Evolutionary conservation across 2,329 filamentous ascomycete genomes (phyloP).

Genomic region (Cercospora zeina): DNA sequence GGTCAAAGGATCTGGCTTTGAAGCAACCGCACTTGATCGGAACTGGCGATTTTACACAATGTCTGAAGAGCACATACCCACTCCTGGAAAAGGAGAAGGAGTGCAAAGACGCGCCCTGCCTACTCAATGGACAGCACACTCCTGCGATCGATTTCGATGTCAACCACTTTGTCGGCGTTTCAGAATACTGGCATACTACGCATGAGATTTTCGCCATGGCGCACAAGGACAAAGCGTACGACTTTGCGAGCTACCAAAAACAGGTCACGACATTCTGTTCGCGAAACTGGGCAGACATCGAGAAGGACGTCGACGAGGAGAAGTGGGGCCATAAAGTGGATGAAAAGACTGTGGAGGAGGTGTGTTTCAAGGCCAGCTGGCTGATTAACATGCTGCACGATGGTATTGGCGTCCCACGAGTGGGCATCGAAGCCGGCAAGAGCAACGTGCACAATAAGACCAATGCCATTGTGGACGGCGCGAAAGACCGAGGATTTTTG

Average conservation of each 20-base stretch:
- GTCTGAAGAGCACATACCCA: constrained; percentile 77
- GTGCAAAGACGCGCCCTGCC: constrained; percentile 78
- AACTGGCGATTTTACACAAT: constrained; percentile 84
- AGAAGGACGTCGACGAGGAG: constrained; percentile 62
- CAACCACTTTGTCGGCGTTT: constrained; percentile 96
- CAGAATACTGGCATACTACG: constrained; percentile 98
- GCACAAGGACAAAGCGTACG: constrained; percentile 77
- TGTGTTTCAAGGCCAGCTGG: constrained; percentile 98
- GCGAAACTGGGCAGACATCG: constrained; percentile 76
- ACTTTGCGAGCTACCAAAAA: constrained; percentile 84
- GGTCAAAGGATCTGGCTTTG: constrained; percentile 45
- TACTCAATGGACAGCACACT: constrained; percentile 87
- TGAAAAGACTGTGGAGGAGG: constrained; percentile 72
- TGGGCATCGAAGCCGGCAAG: constrained; percentile 65
- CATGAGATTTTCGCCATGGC: constrained; percentile 85
- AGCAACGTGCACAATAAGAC: constrained; percentile 66
- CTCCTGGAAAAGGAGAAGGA: constrained; percentile 85
- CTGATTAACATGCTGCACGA: constrained; percentile 95
- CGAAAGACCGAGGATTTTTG: constrained; percentile 69
- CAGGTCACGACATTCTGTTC: constrained; percentile 83
- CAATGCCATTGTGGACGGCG: constrained; percentile 65
- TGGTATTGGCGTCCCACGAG: constrained; percentile 86
- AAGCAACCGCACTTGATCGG: constrained; percentile 66
- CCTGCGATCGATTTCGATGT: constrained; percentile 95
- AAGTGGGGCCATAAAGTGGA: constrained; percentile 76